Conservation (phyloP, 2,329 filamentous ascomycete genomes). For the Rutstroemia sp. region DNA sequence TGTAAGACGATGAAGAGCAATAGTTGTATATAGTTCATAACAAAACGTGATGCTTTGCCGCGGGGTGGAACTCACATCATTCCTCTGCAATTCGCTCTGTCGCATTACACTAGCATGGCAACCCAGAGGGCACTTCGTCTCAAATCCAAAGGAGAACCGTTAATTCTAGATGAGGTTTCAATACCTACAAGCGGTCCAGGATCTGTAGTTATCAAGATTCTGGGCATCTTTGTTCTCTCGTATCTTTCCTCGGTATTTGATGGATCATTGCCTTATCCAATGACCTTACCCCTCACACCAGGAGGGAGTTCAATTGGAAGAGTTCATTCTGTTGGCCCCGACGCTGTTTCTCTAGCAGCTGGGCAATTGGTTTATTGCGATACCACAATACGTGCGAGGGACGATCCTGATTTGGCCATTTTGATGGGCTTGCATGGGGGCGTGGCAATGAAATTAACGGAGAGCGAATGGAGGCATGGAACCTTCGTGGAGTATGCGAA, state of each 20-base stretch:
- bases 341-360: constrained; percentile 26
- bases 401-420: constrained; percentile 27
- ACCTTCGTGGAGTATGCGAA: constrained; percentile 31
- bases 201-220: constrained; percentile 33
- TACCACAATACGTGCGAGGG: constrained; percentile 29
- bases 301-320: constrained; percentile 30
- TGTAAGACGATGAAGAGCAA: too few species aligned
- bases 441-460: constrained; percentile 23
- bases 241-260: constrained; percentile 33
- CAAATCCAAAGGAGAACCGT: constrained; percentile 5
- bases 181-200: constrained; percentile 29
- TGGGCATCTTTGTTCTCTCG: constrained; percentile 30
- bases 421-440: constrained; percentile 30
- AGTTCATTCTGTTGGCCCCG: constrained; percentile 29
- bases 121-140: constrained; percentile 3
- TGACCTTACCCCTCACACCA: constrained; percentile 28
- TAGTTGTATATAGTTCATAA: too few species aligned
- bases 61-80: not conserved
- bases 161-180: constrained; percentile 25
- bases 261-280: constrained; percentile 25
- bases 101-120: not conserved
- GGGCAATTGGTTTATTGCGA: constrained; percentile 34
- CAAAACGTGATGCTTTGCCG: not conserved
- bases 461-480: constrained; percentile 30
- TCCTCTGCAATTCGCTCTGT: not conserved